Base-by-base conservation (phyloP, 768 basidiomycete genomes). In the Boletales sp. region DNA sequence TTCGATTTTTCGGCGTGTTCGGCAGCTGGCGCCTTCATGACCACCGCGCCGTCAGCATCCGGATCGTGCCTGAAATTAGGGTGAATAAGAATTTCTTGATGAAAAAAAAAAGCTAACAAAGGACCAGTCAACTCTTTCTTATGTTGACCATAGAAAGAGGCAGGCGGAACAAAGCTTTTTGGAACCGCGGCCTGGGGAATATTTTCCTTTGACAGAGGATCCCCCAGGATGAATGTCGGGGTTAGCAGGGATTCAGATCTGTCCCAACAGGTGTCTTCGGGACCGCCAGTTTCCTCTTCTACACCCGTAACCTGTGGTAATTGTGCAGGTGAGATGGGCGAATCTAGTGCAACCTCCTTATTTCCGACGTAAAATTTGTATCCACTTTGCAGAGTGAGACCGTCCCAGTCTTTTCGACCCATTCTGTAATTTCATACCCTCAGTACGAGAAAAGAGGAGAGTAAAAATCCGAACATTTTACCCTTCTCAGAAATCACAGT, bases 1-100 rank as follows among this genome's bases (percentile, higher is more conserved):
- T 90, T 92, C 61, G 76, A 82, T 57, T 72, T 78, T 39, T 74
- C 74, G 31, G 81, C 78, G 55, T 91, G 86, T 30, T 80, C 81
- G 51, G 80, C 75, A 9, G 76, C 80, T 0, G 93, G 92, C 5
- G 77, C 68, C 57, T 84, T 87, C 91, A 99, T 90, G 5, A 97
- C 86, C 8, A 98, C 70, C 0, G 94, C 93, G 4, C 80, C 86
- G 46, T 83, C 80, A 1, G 77, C 81, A 6, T 78, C 67, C 3
- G 95, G 90, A 62, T 95, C 84, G 65, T 92, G 84, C 50, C 90
- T 92, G 38, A 32, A 37, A 37, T 17, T 34, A 13, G 6, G 40
- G 35, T 39, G 37, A 41, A 44, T 15, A 7, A 44, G 31, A 25
- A 13, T n/a, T 8, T 9, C 32, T 41, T n/a, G 32, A 21, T 13